Conservation (phyloP, 2,329 filamentous ascomycete genomes). For the Cercospora nicotianae region DNA sequence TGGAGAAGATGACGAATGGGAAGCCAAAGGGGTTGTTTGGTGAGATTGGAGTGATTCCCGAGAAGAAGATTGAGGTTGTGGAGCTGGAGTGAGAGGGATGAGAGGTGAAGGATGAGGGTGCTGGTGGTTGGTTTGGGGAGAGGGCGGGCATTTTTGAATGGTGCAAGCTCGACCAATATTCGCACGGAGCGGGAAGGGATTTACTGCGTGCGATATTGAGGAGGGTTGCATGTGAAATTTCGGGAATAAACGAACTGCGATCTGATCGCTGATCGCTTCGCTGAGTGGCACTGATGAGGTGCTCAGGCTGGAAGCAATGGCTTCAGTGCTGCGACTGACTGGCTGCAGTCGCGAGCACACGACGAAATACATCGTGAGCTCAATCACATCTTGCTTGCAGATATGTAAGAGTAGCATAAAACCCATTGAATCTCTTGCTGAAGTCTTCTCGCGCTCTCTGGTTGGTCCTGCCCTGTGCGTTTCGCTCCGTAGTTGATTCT, state of each 20-base stretch:
- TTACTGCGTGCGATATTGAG: background rate
- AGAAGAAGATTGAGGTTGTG: slow-evolving; percentile 24
- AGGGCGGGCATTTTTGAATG: background rate
- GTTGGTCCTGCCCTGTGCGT: background rate
- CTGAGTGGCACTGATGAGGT: background rate
- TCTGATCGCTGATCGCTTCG: background rate
- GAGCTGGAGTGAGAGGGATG: slow-evolving; percentile 22
- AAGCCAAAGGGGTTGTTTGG: slow-evolving; percentile 13
- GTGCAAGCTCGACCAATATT: background rate
- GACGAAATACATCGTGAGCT: background rate
- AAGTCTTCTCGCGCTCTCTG: background rate
- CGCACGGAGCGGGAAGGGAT: background rate
- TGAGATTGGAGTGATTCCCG: slow-evolving; percentile 22
- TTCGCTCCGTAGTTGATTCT: background rate
- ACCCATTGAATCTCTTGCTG: background rate
- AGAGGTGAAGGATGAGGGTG: background rate
- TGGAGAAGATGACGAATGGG: background rate
- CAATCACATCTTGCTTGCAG: background rate
- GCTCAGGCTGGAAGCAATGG: background rate
- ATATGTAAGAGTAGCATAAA: background rate
- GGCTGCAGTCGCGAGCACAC: background rate
- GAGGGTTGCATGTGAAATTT: background rate
- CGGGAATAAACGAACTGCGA: background rate
- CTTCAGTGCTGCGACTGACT: background rate
- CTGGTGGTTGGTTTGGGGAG: background rate